These are phyloP conservation scores for Turnera subulata DNA, from an alignment of 345 rosid genomes.

Conservation along the genomic window DNA sequence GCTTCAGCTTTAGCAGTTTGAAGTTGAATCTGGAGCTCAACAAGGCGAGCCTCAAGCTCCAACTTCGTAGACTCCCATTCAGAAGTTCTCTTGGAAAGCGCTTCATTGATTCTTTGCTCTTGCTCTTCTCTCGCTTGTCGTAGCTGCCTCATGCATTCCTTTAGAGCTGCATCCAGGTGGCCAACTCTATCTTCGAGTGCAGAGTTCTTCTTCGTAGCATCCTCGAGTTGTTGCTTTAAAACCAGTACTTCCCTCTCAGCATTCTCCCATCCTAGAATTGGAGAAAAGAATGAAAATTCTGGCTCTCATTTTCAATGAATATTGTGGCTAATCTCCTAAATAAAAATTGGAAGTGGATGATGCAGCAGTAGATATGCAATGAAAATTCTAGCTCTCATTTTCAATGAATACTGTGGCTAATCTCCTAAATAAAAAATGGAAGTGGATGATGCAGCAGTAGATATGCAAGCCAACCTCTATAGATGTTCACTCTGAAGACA, in stretches of 20 bases:
- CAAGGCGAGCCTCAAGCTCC: slow-evolving; percentile 48
- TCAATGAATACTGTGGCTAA: too few species aligned
- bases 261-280: slow-evolving; percentile 79
- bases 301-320: background rate
- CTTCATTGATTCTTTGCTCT: slow-evolving; percentile 54
- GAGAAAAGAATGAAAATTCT: background rate
- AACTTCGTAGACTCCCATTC: slow-evolving; percentile 56
- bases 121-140: slow-evolving; percentile 83
- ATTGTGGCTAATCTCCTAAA: too few species aligned
- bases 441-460: too few species aligned
- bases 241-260: slow-evolving; percentile 68
- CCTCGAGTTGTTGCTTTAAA: slow-evolving; percentile 66
- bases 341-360: too few species aligned
- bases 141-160: slow-evolving; percentile 93
- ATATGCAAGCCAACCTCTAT: too few species aligned
- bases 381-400: background rate
- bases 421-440: too few species aligned
- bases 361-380: too few species aligned
- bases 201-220: slow-evolving; percentile 38
- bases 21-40: slow-evolving; percentile 37
- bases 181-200: slow-evolving; percentile 65
- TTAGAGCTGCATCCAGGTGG: slow-evolving; percentile 88
- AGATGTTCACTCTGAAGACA: too few species aligned
- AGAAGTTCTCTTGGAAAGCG: slow-evolving; percentile 37
- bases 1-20: slow-evolving; percentile 29